Conservation (phyloP, 179 eudicot genomes). For the Heliamphora pulchella region DNA sequence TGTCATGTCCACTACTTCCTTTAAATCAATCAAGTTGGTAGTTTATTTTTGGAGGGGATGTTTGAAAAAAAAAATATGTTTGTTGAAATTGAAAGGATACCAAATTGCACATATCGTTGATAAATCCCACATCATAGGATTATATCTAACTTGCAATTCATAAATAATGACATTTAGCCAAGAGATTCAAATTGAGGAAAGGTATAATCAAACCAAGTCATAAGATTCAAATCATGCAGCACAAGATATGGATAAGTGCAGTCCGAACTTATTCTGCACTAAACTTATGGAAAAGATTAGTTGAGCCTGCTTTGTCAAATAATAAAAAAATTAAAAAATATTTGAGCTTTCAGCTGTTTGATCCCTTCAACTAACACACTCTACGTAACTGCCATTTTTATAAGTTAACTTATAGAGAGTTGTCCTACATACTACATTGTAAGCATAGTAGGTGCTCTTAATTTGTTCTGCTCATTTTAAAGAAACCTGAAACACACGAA, state of each 20-base stretch:
- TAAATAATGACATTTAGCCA: not conserved
- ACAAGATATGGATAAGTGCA: not conserved
- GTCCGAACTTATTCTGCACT: not conserved
- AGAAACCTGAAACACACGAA: not conserved
- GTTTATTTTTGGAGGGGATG: not conserved
- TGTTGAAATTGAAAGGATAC: too few relatives aligned
- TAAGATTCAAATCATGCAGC: not conserved
- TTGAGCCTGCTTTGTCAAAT: not conserved
- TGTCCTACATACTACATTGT: not conserved
- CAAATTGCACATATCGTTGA: not conserved
- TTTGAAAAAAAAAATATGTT: too few relatives aligned
- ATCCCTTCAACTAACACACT: not conserved
- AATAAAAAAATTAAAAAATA: too few relatives aligned
- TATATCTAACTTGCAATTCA: not conserved
- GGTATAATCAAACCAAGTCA: not conserved
- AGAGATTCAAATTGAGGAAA: not conserved
- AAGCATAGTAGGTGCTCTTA: constrained; percentile 3
- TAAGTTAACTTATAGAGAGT: not conserved
- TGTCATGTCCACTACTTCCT: too few relatives aligned
- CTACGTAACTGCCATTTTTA: not conserved
- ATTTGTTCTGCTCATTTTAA: not conserved
- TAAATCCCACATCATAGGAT: not conserved
- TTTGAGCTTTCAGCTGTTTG: not conserved
- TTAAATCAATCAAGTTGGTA: not conserved
- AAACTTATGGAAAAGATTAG: not conserved